Base-by-base conservation (phyloP, 192 early-diverging fungal genomes). In the Backusella tuberculispora region DNA sequence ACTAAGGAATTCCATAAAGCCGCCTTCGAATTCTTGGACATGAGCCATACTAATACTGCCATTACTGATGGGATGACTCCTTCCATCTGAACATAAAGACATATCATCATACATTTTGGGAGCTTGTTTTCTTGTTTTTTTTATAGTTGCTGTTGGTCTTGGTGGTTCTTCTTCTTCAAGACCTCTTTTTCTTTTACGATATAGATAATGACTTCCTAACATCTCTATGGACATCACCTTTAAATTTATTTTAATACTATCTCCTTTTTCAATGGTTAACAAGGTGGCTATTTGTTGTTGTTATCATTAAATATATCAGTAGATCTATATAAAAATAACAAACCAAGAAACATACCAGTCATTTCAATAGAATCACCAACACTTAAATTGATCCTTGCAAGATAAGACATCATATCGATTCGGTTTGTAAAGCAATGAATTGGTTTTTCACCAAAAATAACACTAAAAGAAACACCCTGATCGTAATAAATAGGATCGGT, bases 121-220 rank as follows among this genome's bases (percentile, higher is more conserved):
- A 26, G 53, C 5, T 14, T 3, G 3, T 26, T 21, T 24, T 21
- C 24, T 60, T 60, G 21, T 60, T 26, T 26, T 60, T 12, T 60
- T 60, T 9, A 5, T 60, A 3, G 9, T 24, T 12, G 13, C 21
- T 9, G 53, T 10, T 60, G 53, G 24, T 13, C 3, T 1, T 60
- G 21, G 9, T 26, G 1, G 4, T 1, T 60, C 53, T 50, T 19
- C 48, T 19, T 60, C 21, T 13, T 6, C 10, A 10, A 10, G 10
- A 43, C 26, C 24, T 60, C 53, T 60, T 24, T 60, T 60, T 60
- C 53, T 60, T 60, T 60, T 60, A 12, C 53, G 53, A 24, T 26
- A 9, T 3, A 60, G 0, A 26, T 26, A 24, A 24, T 60, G 26
- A 24, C 17, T 60, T 26, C 21, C 53, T 26, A 60, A 12, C 21